A percentile compares a stretch with the other conserved stretches of the same genome.
Conservation (phyloP, 306 rosid genomes). For the Prinsepia uniflora region DNA sequence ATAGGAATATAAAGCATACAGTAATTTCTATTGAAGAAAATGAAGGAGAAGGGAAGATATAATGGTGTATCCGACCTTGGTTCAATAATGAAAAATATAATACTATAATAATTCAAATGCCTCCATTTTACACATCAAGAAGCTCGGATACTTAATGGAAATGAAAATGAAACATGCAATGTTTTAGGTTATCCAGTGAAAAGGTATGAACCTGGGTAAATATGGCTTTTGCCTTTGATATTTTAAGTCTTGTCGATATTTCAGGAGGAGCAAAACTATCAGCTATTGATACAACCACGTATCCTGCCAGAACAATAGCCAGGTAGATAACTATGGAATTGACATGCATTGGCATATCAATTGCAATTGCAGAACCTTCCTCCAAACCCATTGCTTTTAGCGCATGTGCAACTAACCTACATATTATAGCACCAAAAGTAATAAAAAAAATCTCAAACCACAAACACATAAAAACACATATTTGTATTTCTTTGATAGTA, state of each 20-base stretch:
- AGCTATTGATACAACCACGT: constrained; percentile 87
- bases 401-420: constrained; percentile 84
- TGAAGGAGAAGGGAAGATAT: background rate
- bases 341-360: constrained; percentile 93
- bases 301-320: constrained; percentile 81
- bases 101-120: background rate
- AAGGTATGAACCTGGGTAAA: constrained; percentile 74
- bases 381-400: constrained; percentile 62
- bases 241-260: constrained; percentile 76
- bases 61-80: background rate
- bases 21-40: too few relatives aligned
- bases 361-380: constrained; percentile 86
- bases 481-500: background rate
- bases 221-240: constrained; percentile 81
- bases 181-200: constrained; percentile 4
- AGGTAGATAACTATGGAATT: constrained; percentile 80
- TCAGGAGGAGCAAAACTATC: constrained; percentile 92
- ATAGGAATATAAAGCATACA: too few relatives aligned
- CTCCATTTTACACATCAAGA: background rate
- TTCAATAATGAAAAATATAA: too few relatives aligned
- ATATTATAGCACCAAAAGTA: constrained; percentile 25
- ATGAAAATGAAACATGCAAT: background rate
- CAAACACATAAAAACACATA: background rate
- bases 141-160: background rate
- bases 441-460: constrained; percentile 15